Evolutionary conservation across 495 filamentous ascomycete species (phyloP), one percentile per base, ranked within the genome.

Genomic region (Penicillium dipodomyicola): DNA sequence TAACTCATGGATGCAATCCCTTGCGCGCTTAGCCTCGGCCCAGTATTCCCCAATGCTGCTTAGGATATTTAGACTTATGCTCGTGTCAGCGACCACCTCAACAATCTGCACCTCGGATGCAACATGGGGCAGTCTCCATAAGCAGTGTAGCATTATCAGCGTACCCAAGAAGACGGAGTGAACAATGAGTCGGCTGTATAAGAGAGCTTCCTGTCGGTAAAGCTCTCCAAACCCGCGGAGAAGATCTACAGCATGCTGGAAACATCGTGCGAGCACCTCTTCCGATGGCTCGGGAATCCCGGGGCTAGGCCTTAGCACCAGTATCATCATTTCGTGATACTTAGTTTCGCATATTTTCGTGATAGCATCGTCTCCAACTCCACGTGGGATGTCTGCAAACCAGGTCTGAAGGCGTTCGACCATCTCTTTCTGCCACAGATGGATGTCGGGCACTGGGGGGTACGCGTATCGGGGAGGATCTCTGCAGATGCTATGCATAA

Each of bases 21-120:
- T 65, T 2, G 74, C 75, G 33, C 74, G 53, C 46, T 70, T 71
- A 11, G 77, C 76, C 50, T 75, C 74, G 5, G 63, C 54, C 75
- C 76, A 80, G 58, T 79, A 68, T 27, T 80, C 76, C 10, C 74
- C 77, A 19, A 77, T 73, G 22, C 75, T 74, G 57, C 76, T 77
- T 12, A 80, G 70, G 17, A 80, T 71, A 33, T 72, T 74, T 50
- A 71, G 61, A 22, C 69, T 61, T n/a, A 67, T 68, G 29, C 67
- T 64, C n/a, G 73, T 62, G 45, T 75, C 69, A 3, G 64, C 58
- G 3, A 72, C 68, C 9, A 80, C 57, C 12, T 72, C 72, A 14
- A 75, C 70, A 29, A 77, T 67, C n/a, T 69, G 69, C 19, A 74
- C 53, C 8, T 65, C 67, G 10, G 64, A 62, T 23, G 73, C 59